phyloP scores from a whole-genome alignment of 164 flowering plant species.

The Aristolochia californica region DNA sequence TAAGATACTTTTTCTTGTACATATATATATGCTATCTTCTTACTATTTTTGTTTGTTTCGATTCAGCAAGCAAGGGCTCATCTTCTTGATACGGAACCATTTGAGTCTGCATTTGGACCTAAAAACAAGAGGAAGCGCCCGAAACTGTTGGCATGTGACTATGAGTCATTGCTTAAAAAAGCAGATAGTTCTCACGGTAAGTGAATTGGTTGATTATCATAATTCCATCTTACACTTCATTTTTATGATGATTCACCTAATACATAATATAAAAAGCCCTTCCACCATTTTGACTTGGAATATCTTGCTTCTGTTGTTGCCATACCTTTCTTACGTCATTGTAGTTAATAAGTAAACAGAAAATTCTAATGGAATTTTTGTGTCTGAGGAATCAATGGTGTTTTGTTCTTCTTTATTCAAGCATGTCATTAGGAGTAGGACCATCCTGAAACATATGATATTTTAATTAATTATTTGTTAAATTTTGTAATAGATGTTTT shows the following conservation, averaged over 20 bases:
- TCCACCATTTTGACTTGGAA: no score
- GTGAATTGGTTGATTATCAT: background rate
- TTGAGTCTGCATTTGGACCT: conserved; percentile 88
- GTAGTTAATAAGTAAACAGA: no score
- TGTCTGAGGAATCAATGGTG: no score
- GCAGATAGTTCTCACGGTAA: conserved; percentile 82
- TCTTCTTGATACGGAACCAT: conserved; percentile 82
- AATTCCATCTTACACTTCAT: no score
- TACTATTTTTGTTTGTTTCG: background rate
- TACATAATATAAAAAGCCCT: no score
- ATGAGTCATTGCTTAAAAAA: conserved; percentile 65
- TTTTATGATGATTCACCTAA: no score
- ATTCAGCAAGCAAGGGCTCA: conserved; percentile 80
- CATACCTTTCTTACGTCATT: no score
- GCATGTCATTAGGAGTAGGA: no score
- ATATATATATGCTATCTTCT: background rate
- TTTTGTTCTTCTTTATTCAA: no score
- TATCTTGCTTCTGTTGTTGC: no score
- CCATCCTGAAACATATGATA: no score
- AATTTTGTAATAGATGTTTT: conserved; percentile 43
- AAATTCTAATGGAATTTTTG: no score
- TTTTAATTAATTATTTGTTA: background rate
- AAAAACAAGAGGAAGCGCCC: conserved; percentile 89
- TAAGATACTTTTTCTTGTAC: background rate
- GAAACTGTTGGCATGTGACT: conserved; percentile 68